These are phyloP conservation scores for Phaeosphaeria sp. DNA, from an alignment of 2,329 filamentous ascomycete genomes.

Conservation along the genomic window DNA sequence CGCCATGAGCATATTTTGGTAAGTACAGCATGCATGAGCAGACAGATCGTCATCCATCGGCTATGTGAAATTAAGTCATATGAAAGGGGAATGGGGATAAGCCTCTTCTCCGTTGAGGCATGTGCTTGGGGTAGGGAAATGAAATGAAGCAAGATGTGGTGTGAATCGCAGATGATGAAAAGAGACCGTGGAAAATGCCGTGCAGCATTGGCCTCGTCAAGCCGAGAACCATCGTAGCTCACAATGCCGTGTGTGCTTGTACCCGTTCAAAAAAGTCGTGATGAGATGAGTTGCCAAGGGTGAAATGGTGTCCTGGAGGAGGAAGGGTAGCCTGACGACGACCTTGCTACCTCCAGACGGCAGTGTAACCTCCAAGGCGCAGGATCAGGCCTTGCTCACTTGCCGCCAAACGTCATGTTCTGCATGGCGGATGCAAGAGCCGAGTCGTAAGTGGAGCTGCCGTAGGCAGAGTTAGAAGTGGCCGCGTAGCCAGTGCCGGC, in stretches of 20 bases:
- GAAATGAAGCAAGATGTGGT: neutral
- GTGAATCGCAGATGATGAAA: neutral
- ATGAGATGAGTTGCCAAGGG: neutral
- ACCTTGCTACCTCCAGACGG: neutral
- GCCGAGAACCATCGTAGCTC: neutral
- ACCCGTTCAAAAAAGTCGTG: neutral
- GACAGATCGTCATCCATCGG: neutral
- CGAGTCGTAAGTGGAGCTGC: slow-evolving; percentile 21
- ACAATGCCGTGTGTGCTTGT: neutral
- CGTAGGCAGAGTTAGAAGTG: slow-evolving; percentile 17
- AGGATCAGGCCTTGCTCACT: slow-evolving; percentile 11
- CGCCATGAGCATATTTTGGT: slow-evolving; percentile 12
- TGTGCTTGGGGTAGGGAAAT: neutral
- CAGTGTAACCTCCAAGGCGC: neutral
- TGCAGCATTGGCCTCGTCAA: neutral
- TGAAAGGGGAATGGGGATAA: neutral
- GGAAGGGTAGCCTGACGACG: neutral
- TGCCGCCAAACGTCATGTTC: slow-evolving; percentile 32
- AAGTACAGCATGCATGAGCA: slow-evolving; percentile 11
- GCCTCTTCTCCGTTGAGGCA: neutral
- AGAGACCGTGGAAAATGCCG: neutral
- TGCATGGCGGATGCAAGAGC: slow-evolving; percentile 27
- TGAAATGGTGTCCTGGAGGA: neutral
- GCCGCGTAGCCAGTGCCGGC: slow-evolving; percentile 12
- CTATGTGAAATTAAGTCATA: neutral